Base-by-base conservation (phyloP, 2,329 filamentous ascomycete species). In the Clarireedia paspali region DNA sequence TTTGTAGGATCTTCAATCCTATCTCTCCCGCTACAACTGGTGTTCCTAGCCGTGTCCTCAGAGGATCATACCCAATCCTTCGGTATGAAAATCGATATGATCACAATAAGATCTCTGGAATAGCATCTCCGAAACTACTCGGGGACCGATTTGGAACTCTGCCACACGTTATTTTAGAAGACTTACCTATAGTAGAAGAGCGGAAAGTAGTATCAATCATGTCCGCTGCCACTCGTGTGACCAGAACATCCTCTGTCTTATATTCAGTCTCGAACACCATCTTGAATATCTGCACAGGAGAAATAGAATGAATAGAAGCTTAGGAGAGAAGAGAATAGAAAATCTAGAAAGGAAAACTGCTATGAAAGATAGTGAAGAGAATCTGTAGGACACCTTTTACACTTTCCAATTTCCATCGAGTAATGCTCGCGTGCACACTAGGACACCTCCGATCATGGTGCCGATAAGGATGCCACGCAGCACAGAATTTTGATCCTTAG, bases 171-270 rank as follows among this genome's bases (percentile, higher is more conserved):
- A 14, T 42, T 39, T 56, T 23, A 46, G 27, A 17, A 17, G 38
- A 72, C 78, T 64, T 68, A 85, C 83, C 83, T 63, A 85, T 84
- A 65, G 74, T 78, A 67, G 72, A 80, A 17, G 82, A 83, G 54
- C 79, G 76, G 66, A 86, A 85, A 27, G 79, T 82, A 63, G 72
- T 72, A 69, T 85, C 81, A 59, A 85, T 85, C 57, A 80, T 73
- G 10, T 77, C 75, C 23, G 80, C 70, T 36, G 74, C 69, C 52
- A 85, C 67, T 5, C 66, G 65, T 12, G 75, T 77, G 40, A 74
- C 77, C 63, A 74, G 68, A 65, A 84, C 75, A 61, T 74, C 66
- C 58, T 82, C 79, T n/a, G 84, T 71, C 64, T 77, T 75, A 67
- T 85, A 84, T 58, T 75, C 75, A 57, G 74, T 72, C 58, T 77